Evolutionary conservation across 345 rosid genomes (phyloP).

Genomic region (Odontarrhena argentea): DNA sequence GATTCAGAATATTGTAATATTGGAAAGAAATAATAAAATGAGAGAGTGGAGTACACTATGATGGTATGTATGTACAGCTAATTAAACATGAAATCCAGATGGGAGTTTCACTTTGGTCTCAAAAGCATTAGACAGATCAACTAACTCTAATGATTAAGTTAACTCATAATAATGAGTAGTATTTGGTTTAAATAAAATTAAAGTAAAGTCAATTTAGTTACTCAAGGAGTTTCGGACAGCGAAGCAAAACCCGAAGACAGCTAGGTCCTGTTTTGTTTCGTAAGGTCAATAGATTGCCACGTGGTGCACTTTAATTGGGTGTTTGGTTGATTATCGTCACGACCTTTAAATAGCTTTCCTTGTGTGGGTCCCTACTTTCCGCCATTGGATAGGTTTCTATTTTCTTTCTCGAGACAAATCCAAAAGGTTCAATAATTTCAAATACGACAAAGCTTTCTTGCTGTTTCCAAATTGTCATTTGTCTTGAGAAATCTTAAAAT

Average conservation of each 20-base stretch:
- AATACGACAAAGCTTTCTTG: background rate
- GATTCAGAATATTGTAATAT: too few species aligned
- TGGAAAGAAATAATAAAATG: background rate
- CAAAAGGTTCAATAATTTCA: constrained; percentile 4
- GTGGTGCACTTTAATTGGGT: constrained; percentile 1
- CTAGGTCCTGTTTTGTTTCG: constrained; percentile 23
- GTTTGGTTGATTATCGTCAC: constrained; percentile 14
- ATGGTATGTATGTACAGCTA: constrained; percentile 23
- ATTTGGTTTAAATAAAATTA: background rate
- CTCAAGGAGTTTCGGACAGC: constrained; percentile 20
- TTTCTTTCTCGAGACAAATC: constrained; percentile 1
- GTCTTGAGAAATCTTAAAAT: background rate
- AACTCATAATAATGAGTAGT: background rate
- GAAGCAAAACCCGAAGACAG: constrained; percentile 26
- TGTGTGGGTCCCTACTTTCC: constrained; percentile 20
- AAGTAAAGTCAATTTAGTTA: constrained; percentile 13
- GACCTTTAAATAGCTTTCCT: constrained; percentile 12
- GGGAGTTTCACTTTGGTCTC: constrained; percentile 15
- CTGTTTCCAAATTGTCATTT: background rate
- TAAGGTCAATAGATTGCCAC: background rate
- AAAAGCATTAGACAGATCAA: constrained; percentile 32
- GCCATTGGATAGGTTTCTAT: constrained; percentile 19
- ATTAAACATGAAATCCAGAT: constrained; percentile 29
- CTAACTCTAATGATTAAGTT: constrained; percentile 27
- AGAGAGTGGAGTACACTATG: constrained; percentile 31